Base-by-base conservation (phyloP, 2,329 filamentous ascomycete genomes). In the Cordyceps cicadae region DNA sequence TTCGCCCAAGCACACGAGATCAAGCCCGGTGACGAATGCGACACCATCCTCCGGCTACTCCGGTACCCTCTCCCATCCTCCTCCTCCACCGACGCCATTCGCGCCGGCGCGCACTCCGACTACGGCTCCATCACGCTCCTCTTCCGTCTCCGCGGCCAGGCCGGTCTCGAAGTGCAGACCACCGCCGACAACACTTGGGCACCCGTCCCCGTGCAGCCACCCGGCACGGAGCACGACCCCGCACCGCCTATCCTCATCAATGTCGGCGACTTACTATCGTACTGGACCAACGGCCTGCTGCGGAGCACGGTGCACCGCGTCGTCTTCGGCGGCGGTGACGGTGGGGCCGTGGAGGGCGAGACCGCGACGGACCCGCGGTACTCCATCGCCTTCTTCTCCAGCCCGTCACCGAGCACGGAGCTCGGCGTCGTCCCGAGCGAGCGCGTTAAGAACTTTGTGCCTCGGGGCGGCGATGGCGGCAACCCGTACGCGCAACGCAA, bases 91-190 rank as follows among this genome's bases (percentile, higher is more conserved):
- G 12, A 37, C 39, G 89, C 93, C 68, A 84, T 97, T 63, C 87
- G 93, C 32, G 93, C 93, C 7, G 94, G 93, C 61, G 92, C 93
- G 0, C 93, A 97, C 73, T 93, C 89, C 5, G 92, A 97, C 76
- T 96, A 96, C 74, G 85, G 85, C 60, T 84, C 81, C 62, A 74
- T 87, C 62, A 87, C 85, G 1, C 77, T 87, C n/a, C 82, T 97
- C 12, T 97, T 99, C 78, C 91, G 94, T 66, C 83, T 92, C 2
- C 84, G 84, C 0, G 89, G 89, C 1, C 92, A 97, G 68, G 87
- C 92, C 0, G 94, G 94, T 0, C 80, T 99, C 1, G 92, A 97
- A 72, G 87, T 97, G 63, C 80, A 43, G n/a, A 87, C 85, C 1
- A 79, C 79, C 0, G 76, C 80, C 17, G 74, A 73, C 21, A 24